phyloP scores from a whole-genome alignment of 108 stramenopile genomes.

The Nitzschia sp. region DNA sequence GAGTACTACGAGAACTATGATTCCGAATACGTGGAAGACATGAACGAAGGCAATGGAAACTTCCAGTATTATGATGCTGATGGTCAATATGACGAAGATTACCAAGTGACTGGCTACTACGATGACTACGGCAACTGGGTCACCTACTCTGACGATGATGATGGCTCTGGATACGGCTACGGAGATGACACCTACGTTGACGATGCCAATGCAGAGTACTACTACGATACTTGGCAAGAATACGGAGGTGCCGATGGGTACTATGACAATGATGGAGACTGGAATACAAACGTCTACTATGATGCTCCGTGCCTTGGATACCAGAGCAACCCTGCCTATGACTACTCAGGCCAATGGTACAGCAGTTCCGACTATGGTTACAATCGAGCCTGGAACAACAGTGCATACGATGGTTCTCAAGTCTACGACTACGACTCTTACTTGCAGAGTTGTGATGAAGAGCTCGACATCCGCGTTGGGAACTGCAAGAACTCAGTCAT shows the following conservation, averaged over 20 bases:
- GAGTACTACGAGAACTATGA: not conserved
- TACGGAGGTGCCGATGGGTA: constrained; percentile 7
- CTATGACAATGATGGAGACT: constrained; percentile 17
- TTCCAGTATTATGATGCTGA: constrained; percentile 15
- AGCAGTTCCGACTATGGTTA: not conserved
- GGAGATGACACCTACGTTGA: constrained; percentile 1
- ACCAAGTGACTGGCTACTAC: constrained; percentile 1
- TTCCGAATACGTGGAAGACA: constrained; percentile 1
- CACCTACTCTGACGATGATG: not conserved
- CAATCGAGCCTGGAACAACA: not conserved
- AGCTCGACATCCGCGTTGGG: not conserved
- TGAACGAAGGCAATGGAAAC: constrained; percentile 13
- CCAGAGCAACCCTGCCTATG: constrained; percentile 1
- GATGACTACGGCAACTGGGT: not conserved
- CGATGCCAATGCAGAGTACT: not conserved
- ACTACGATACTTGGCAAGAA: constrained; percentile 12
- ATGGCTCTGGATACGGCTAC: not conserved
- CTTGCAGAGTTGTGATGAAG: not conserved
- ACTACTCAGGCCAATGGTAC: no score
- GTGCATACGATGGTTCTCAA: not conserved
- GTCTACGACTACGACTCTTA: not conserved
- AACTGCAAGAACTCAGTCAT: constrained; percentile 19
- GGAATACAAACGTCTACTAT: not conserved
- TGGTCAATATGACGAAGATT: not conserved
- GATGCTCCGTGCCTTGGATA: not conserved